phyloP scores from a whole-genome alignment of 495 filamentous ascomycete species.

The Penicillium soppii region DNA sequence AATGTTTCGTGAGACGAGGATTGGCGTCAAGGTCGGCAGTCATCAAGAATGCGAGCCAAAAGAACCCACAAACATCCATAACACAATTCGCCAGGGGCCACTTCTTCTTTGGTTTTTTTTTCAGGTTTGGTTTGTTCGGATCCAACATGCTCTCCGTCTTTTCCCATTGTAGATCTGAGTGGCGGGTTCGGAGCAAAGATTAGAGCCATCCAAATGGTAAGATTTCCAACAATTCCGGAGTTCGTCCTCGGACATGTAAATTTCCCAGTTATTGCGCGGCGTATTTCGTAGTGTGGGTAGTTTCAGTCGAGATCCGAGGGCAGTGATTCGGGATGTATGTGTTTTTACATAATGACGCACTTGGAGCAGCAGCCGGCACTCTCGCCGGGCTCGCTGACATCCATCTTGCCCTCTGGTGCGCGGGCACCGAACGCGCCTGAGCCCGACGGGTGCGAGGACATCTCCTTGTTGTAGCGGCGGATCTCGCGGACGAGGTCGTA shows the following conservation, averaged over 20 bases:
- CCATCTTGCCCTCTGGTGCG: slow-evolving; percentile 69
- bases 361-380: slow-evolving; percentile 78
- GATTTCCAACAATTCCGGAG: neutral
- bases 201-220: slow-evolving; percentile 13
- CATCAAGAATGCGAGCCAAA: slow-evolving; percentile 32
- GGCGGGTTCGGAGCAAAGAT: neutral
- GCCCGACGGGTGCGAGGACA: slow-evolving; percentile 78
- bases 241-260: neutral
- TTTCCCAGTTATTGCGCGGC: neutral
- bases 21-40: slow-evolving; percentile 36
- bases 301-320: neutral
- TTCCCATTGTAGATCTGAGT: slow-evolving; percentile 15
- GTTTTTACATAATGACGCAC: slow-evolving; percentile 84
- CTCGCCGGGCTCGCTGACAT: slow-evolving; percentile 69
- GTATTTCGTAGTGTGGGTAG: neutral
- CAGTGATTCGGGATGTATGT: slow-evolving; percentile 4
- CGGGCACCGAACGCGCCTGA: slow-evolving; percentile 59
- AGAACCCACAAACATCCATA: slow-evolving; percentile 27
- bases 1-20: slow-evolving; percentile 47
- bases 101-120: slow-evolving; percentile 19
- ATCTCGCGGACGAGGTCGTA: slow-evolving; percentile 98
- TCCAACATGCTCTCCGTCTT: slow-evolving; percentile 10
- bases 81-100: slow-evolving; percentile 16
- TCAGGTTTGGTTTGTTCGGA: slow-evolving; percentile 1
- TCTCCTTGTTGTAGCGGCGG: slow-evolving; percentile 94